These are phyloP conservation scores for Aquilaria malaccensis DNA, from an alignment of 345 rosid genomes.

Conservation along the genomic window DNA sequence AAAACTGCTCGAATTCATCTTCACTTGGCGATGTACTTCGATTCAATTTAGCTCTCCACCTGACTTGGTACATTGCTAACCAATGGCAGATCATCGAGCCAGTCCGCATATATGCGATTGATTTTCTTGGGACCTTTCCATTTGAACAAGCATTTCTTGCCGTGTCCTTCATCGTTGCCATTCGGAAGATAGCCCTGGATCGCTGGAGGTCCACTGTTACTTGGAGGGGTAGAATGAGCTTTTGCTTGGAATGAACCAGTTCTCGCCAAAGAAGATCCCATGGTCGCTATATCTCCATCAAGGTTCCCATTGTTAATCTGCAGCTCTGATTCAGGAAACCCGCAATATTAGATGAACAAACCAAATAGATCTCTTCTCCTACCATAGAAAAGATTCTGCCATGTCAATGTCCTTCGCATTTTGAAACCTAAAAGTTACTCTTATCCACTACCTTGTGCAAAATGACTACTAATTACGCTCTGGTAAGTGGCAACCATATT, in stretches of 20 bases:
- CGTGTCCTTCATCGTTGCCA: conserved; percentile 38
- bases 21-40: neutral
- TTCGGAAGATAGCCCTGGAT: conserved; percentile 24
- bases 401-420: no score
- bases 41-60: conserved; percentile 37
- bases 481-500: no score
- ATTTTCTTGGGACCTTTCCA: conserved; percentile 85
- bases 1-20: neutral
- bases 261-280: conserved; percentile 23
- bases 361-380: neutral
- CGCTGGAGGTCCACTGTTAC: conserved; percentile 31
- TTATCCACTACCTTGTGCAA: no score
- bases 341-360: neutral
- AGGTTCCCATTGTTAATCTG: conserved; percentile 38
- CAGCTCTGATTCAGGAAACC: conserved; percentile 43
- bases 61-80: conserved; percentile 33
- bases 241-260: conserved; percentile 25
- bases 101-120: conserved; percentile 78
- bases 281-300: conserved; percentile 51
- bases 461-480: no score
- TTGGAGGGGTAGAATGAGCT: conserved; percentile 23
- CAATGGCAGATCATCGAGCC: conserved; percentile 89
- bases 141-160: conserved; percentile 58
- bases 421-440: no score
- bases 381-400: no score